These are phyloP conservation scores for Haematococcus sp. DNA, from an alignment of 139 green algal species.

Conservation along the genomic window DNA sequence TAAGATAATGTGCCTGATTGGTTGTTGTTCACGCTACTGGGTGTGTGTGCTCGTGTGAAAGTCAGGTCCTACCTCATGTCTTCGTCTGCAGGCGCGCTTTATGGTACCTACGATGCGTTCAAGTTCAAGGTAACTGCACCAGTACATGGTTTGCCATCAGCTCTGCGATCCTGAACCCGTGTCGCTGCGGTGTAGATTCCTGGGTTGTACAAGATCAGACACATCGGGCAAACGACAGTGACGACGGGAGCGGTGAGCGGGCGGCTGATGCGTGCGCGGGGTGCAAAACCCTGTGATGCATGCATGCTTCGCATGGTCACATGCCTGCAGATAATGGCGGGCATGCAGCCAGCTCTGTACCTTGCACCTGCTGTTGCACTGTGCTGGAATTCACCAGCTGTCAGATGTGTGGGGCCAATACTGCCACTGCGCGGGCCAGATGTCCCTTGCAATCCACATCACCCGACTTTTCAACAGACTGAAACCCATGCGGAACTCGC, in stretches of 20 bases:
- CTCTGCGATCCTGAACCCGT: too few relatives aligned
- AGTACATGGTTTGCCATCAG: too few relatives aligned
- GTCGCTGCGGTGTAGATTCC: constrained; percentile 22
- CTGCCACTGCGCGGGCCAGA: too few relatives aligned
- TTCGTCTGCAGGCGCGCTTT: constrained; percentile 24
- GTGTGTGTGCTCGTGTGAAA: too few relatives aligned
- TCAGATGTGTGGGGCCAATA: too few relatives aligned
- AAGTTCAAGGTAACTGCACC: constrained; percentile 25
- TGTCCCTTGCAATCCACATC: too few relatives aligned
- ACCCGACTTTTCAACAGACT: too few relatives aligned
- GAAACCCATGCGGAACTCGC: too few relatives aligned
- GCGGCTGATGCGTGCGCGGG: not conserved
- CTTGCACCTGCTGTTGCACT: not conserved
- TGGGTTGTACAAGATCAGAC: constrained; percentile 37
- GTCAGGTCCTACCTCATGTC: too few relatives aligned
- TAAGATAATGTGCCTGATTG: not conserved
- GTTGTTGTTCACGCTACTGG: not conserved
- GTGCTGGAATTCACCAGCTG: too few relatives aligned
- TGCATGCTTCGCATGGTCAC: too few relatives aligned
- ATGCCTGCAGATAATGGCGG: not conserved
- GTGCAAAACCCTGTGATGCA: too few relatives aligned
- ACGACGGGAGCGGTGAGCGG: constrained; percentile 35
- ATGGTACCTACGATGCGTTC: constrained; percentile 36
- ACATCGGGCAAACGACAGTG: constrained; percentile 37
- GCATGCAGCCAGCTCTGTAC: not conserved